Base-by-base conservation (phyloP, 2,329 filamentous ascomycete genomes). In the Xylaria sp. region DNA sequence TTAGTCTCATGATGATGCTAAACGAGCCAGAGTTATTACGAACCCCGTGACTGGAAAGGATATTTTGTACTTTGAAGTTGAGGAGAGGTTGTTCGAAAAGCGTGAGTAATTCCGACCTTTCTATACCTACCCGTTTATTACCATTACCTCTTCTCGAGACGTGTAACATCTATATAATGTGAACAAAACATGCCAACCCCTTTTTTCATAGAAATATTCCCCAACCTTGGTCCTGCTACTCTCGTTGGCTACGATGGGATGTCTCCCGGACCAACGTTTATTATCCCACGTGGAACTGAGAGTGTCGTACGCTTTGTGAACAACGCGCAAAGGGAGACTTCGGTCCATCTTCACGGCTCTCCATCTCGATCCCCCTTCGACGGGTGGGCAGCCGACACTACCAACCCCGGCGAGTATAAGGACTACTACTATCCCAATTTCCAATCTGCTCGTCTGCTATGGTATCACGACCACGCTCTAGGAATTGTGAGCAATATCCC, bases 401-500 rank as follows among this genome's bases (percentile, higher is more conserved):
- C 85, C 0, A 57, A 77, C 0, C 82, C 83, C 0, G 85, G 86
- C 0, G 78, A 89, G 73, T 88, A 84, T 78, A 89, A 90, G 76
- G 88, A 76, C 59, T 76, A 90, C 76, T 90, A 89, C 76, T 90
- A 88, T 72, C 87, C 87, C 10, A 90, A 89, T 74, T 79, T 76
- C 15, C 84, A 89, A 74, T 81, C 80, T 48, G 85, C 82, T 1
- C 82, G 87, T 46, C 82, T 85, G 0, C 80, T 89, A 37, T 90
- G 88, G 88, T 89, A 89, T 71, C 87, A 89, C 72, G 85, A 84
- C 69, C 80, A 82, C 65, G 80, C 81, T 15, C 76, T 82, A 62
- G 75, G 78, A 34, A 75, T 78, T 25, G 79, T 78, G 52, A 73
- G 78, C 25, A 1, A 13, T 46, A 2, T 25, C 39, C 56, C 25